Evolutionary conservation across 108 stramenopile species (phyloP).

Genomic region (Fragilaria radians): DNA sequence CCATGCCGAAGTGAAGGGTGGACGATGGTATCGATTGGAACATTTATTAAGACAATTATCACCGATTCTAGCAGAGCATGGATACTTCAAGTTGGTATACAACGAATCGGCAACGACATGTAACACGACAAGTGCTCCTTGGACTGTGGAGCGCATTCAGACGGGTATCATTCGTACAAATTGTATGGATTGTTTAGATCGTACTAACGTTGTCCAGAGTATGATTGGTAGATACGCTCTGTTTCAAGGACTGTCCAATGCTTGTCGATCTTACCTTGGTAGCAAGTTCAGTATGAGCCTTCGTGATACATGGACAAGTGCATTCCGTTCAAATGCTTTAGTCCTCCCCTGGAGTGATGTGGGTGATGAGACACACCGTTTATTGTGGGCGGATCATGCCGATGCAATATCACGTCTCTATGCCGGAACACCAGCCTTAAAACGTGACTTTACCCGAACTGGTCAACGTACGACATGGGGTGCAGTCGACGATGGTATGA

Average conservation of each 20-base stretch:
- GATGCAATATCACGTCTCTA: conserved; percentile 89
- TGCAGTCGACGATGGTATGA: conserved; percentile 91
- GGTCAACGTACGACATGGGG: conserved; percentile 88
- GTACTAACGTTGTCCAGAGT: conserved; percentile 97
- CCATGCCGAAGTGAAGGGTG: conserved; percentile 90
- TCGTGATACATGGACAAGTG: too few species aligned
- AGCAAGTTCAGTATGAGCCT: too few species aligned
- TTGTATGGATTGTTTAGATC: conserved; percentile 98
- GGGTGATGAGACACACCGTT: conserved; percentile 72
- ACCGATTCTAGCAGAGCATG: conserved; percentile 51
- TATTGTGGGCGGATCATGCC: conserved; percentile 87
- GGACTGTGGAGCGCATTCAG: conserved; percentile 54
- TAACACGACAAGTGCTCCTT: conserved; percentile 11
- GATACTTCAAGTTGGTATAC: too few species aligned
- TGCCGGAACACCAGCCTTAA: conserved; percentile 92
- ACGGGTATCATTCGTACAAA: conserved; percentile 91
- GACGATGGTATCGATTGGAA: conserved; percentile 77
- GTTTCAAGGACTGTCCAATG: conserved; percentile 33
- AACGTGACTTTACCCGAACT: conserved; percentile 92
- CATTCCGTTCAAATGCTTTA: conserved; percentile 30
- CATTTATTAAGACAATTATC: conserved; percentile 65
- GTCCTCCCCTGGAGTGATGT: conserved; percentile 52
- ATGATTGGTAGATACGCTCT: conserved; percentile 79
- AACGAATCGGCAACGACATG: too few species aligned
- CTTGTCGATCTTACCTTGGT: too few species aligned